phyloP scores from a whole-genome alignment of 169 alveolate species.

The Babesia bigemina region DNA sequence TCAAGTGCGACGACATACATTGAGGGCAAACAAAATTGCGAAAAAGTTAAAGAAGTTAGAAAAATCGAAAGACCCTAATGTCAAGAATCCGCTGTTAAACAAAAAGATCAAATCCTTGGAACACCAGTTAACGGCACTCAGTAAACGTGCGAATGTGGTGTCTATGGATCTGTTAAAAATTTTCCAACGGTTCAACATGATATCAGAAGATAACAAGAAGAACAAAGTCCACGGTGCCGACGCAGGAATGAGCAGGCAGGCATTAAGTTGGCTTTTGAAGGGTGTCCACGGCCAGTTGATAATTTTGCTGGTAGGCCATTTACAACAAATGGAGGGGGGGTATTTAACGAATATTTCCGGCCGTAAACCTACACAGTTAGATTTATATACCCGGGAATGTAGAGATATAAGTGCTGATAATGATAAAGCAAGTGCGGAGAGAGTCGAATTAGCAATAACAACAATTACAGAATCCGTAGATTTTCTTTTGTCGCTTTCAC shows the following conservation, averaged over 20 bases:
- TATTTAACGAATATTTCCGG: conserved; percentile 13
- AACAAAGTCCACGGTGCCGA: conserved; percentile 12
- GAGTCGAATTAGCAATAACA: conserved; percentile 41
- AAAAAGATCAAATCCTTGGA: conserved; percentile 34
- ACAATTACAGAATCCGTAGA: conserved; percentile 72
- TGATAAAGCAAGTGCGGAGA: conserved; percentile 51
- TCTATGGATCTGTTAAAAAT: conserved; percentile 6
- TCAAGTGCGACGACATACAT: conserved; percentile 35
- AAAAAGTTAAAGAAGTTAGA: conserved; percentile 48
- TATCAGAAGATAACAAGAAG: conserved; percentile 38
- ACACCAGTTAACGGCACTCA: conserved; percentile 11
- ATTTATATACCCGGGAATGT: background rate
- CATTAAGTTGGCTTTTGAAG: conserved; percentile 82
- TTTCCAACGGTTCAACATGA: conserved; percentile 52
- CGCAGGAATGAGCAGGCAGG: conserved; percentile 76
- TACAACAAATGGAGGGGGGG: conserved; percentile 73
- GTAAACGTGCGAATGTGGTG: conserved; percentile 2
- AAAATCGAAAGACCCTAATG: conserved; percentile 13
- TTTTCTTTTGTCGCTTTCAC: conserved; percentile 74
- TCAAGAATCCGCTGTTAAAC: conserved; percentile 16
- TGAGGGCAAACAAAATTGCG: conserved; percentile 32
- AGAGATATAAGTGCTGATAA: background rate
- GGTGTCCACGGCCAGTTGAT: conserved; percentile 76
- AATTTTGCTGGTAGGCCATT: conserved; percentile 77
- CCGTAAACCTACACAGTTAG: background rate